phyloP scores from a whole-genome alignment of 2,329 filamentous ascomycete genomes.

The Colletotrichum sp. region DNA sequence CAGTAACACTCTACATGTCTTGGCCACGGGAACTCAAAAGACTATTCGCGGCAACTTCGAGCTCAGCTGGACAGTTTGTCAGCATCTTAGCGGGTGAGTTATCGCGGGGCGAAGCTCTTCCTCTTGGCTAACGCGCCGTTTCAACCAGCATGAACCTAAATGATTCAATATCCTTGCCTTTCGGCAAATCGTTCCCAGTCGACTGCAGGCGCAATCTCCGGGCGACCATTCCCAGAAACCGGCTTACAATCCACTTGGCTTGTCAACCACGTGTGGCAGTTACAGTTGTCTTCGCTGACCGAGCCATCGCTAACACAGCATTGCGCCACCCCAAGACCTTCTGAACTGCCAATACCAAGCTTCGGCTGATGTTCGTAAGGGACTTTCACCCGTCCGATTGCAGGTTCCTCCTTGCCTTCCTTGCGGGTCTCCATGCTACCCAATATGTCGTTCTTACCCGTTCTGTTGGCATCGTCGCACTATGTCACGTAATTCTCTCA shows the following conservation, averaged over 20 bases:
- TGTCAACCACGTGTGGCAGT: background rate
- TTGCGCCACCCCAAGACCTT: background rate
- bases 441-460: background rate
- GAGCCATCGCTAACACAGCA: constrained; percentile 6
- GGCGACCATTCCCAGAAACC: background rate
- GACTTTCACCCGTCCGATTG: background rate
- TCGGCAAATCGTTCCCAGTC: background rate
- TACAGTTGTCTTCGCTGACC: background rate
- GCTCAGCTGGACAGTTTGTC: background rate
- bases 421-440: background rate
- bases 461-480: background rate
- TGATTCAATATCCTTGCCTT: constrained; percentile 6
- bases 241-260: background rate
- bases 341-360: background rate
- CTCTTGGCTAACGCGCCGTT: background rate
- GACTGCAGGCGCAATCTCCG: background rate
- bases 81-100: background rate
- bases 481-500: background rate
- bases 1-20: background rate
- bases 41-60: background rate
- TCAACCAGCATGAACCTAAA: background rate
- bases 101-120: background rate
- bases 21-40: background rate
- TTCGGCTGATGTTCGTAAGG: background rate
- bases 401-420: background rate